These are phyloP conservation scores for Nakaseomyces uthaithaninus DNA, from an alignment of 1,139 yeast species.

Conservation along the genomic window DNA sequence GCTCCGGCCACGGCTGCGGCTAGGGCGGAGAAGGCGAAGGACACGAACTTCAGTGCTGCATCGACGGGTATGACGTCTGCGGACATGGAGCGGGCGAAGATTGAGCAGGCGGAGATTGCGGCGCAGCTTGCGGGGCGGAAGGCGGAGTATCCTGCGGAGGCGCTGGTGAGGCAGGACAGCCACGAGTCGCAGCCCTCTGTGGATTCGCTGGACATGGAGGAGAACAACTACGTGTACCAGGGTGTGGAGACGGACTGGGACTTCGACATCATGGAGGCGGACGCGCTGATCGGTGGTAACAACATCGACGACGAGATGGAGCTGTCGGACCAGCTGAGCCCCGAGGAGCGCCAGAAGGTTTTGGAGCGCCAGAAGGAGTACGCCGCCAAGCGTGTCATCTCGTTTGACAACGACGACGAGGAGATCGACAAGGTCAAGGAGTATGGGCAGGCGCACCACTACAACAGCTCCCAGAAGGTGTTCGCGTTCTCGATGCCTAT, in stretches of 20 bases:
- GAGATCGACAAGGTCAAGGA: conserved; percentile 11
- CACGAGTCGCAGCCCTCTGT: not conserved
- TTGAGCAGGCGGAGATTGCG: conserved; percentile 1
- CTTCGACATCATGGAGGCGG: conserved; percentile 7
- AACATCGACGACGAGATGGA: conserved; percentile 1
- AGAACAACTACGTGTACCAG: conserved; percentile 5
- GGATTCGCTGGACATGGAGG: conserved; percentile 1
- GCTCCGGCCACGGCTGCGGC: not conserved
- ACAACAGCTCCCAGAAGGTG: conserved; percentile 30
- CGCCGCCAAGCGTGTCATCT: not conserved
- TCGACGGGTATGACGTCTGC: conserved; percentile 2
- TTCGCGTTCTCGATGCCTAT: conserved; percentile 40
- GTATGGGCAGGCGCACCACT: conserved; percentile 8
- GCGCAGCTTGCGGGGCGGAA: not conserved
- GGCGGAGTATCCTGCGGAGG: conserved; percentile 5
- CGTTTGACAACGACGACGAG: conserved; percentile 8
- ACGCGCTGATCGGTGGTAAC: conserved; percentile 7
- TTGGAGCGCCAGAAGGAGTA: not conserved
- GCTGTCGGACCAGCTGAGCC: conserved; percentile 5
- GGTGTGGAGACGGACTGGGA: conserved; percentile 8
- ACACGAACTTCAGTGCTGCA: not conserved
- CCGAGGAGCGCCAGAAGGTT: conserved; percentile 1
- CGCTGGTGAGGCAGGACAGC: conserved; percentile 1
- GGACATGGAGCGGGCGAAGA: conserved; percentile 1
- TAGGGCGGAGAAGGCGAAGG: not conserved